phyloP scores from a whole-genome alignment of 345 rosid genomes.

The Viola odorata region DNA sequence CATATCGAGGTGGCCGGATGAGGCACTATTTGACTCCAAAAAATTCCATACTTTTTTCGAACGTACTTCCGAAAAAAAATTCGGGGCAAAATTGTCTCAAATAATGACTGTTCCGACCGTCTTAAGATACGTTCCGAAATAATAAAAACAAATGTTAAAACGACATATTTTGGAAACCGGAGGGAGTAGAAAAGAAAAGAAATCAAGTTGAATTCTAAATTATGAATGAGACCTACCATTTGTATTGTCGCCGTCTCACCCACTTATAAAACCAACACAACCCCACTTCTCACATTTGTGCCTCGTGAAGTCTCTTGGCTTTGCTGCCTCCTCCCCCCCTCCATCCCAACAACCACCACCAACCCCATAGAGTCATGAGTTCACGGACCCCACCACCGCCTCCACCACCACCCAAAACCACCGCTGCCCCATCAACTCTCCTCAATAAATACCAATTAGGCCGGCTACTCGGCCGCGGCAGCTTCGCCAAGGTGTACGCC shows the following conservation, averaged over 20 bases:
- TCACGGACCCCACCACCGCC: constrained; percentile 7
- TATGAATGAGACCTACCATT: not conserved
- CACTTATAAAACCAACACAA: not conserved
- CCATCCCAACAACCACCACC: not conserved
- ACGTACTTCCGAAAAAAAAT: no score
- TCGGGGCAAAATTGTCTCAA: no score
- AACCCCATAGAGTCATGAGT: constrained; percentile 13
- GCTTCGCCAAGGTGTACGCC: constrained; percentile 61
- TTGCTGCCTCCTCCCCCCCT: not conserved
- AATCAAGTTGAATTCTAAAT: not conserved
- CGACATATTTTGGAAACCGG: no score
- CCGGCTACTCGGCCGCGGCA: constrained; percentile 58
- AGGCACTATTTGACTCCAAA: no score
- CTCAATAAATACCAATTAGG: constrained; percentile 64
- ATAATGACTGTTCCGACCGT: no score
- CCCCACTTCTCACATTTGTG: not conserved
- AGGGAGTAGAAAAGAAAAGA: no score
- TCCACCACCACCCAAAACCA: constrained; percentile 4
- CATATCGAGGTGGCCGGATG: no score
- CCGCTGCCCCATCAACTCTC: constrained; percentile 26
- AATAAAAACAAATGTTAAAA: no score
- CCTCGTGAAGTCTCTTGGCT: not conserved
- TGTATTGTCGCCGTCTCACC: no score
- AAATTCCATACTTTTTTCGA: no score
- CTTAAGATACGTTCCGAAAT: no score